Percentiles rank a stretch among this genome's conserved stretches.
phyloP scores from a whole-genome alignment of 768 basidiomycete species.

The Russula griseocarnosa region DNA sequence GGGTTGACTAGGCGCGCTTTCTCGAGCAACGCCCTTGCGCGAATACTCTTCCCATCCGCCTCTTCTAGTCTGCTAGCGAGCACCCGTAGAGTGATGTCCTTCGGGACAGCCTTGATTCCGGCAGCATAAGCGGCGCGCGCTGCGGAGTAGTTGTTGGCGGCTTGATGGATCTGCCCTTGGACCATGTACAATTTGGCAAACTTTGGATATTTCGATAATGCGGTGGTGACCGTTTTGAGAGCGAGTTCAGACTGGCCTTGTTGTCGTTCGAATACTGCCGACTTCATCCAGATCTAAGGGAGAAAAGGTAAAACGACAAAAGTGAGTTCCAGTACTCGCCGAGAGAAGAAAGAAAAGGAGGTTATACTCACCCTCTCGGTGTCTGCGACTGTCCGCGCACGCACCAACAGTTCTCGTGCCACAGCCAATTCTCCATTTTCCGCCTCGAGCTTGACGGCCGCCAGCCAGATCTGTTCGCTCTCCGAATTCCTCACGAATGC shows the following conservation, averaged over 20 bases:
- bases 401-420: constrained; percentile 79
- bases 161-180: constrained; percentile 85
- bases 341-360: too few relatives aligned
- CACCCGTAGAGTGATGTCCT: constrained; percentile 83
- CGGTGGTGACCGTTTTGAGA: constrained; percentile 67
- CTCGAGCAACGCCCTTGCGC: constrained; percentile 85
- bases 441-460: constrained; percentile 93
- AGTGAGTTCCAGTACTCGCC: neutral
- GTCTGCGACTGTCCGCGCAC: constrained; percentile 86
- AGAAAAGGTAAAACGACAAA: constrained; percentile 8
- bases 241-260: constrained; percentile 73
- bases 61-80: constrained; percentile 88
- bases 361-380: constrained; percentile 90
- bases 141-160: constrained; percentile 51
- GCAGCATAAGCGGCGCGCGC: constrained; percentile 80
- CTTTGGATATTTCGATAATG: constrained; percentile 78
- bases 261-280: constrained; percentile 90
- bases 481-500: constrained; percentile 96
- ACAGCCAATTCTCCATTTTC: constrained; percentile 90
- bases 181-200: constrained; percentile 96
- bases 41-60: constrained; percentile 85
- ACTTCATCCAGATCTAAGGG: constrained; percentile 99
- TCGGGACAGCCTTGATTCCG: constrained; percentile 83
- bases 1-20: constrained; percentile 85
- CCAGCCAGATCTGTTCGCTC: constrained; percentile 96